A percentile compares a stretch with the other conserved stretches of the same genome.
phyloP scores from a whole-genome alignment of 495 filamentous ascomycete genomes.

The Amphirosellinia nigrospora region DNA sequence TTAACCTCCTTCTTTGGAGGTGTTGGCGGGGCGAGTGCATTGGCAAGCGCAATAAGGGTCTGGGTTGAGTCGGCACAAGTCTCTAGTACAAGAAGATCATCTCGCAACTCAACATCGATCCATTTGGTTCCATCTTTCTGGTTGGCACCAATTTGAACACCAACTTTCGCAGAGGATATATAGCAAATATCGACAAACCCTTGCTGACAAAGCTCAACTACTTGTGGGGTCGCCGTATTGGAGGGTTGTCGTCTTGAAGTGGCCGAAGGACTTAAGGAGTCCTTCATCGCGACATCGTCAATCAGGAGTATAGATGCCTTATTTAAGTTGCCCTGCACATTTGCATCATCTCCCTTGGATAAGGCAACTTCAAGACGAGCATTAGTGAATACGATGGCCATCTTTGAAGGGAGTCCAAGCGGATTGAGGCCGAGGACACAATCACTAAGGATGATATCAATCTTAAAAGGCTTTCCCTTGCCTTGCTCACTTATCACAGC shows the following conservation, averaged over 20 bases:
- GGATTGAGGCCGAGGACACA: constrained; percentile 88
- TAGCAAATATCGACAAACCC: constrained; percentile 87
- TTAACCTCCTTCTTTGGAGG: constrained; percentile 80
- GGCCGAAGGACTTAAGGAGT: constrained; percentile 50
- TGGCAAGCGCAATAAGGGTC: constrained; percentile 81
- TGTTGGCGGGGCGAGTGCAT: constrained; percentile 80
- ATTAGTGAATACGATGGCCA: constrained; percentile 78
- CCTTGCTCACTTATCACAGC: constrained; percentile 28
- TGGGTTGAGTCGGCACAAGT: constrained; percentile 97
- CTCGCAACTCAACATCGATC: constrained; percentile 79
- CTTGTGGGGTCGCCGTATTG: constrained; percentile 62
- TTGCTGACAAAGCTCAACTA: constrained; percentile 65
- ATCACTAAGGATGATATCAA: constrained; percentile 78
- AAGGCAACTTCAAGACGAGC: constrained; percentile 68
- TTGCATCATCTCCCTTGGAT: constrained; percentile 64
- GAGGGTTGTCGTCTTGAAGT: constrained; percentile 51
- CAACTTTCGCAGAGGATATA: constrained; percentile 77
- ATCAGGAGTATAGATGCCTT: constrained; percentile 84
- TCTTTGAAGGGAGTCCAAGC: constrained; percentile 72
- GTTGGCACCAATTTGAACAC: constrained; percentile 58
- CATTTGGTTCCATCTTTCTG: constrained; percentile 63
- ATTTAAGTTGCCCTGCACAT: constrained; percentile 68
- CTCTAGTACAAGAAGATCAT: constrained; percentile 88
- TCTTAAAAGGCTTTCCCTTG: constrained; percentile 57
- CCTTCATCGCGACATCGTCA: constrained; percentile 70